Evolutionary conservation across 2,329 filamentous ascomycete species (phyloP), one percentile per base, ranked within the genome.

Genomic region (Fulvia fulva): DNA sequence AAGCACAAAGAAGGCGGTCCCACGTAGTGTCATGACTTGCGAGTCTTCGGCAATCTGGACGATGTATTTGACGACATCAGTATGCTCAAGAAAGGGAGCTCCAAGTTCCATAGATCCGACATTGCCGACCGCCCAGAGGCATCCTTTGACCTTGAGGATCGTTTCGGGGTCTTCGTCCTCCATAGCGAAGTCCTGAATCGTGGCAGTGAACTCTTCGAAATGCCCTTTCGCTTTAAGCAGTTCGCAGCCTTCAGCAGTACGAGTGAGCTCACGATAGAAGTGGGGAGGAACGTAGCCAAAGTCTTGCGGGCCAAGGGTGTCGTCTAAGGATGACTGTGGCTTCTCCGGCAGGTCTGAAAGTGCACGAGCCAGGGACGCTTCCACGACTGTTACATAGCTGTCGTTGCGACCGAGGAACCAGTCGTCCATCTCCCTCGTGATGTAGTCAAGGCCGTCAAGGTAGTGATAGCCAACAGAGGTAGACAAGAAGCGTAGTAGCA

Each of bases 381-480:
- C 94, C 43, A 99, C 93, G 43, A 97, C 83, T 37, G 86, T 84
- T 52, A 99, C 94, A 66, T 99, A 99, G n/a, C 87, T 88, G 72
- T 99, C 93, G 70, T 99, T 99, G 46, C 94, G 87, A 14, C 94
- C 94, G 19, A 99, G 81, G 71, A 97, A 99, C 94, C 94, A 99
- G 75, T 99, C 95, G 67, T 99, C 94, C 94, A 99, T 99, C 73
- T 99, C 95, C 71, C 96, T 94, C 61, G 92, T 97, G 74, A 99
- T 99, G 72, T 99, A 99, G 76, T 99, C 95, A 45, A 99, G 80
- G 0, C 92, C 94, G 70, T 97, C 91, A 5, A 99, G 81, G 74
- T 99, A 99, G 74, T 97, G 92, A 70, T 99, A 99, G 51, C 94
- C 94, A 57, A 97, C 93, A 2, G 92, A 97, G 0, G 93, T 97